Conservation (phyloP, 345 rosid species). For the Eutrema japonicum region DNA sequence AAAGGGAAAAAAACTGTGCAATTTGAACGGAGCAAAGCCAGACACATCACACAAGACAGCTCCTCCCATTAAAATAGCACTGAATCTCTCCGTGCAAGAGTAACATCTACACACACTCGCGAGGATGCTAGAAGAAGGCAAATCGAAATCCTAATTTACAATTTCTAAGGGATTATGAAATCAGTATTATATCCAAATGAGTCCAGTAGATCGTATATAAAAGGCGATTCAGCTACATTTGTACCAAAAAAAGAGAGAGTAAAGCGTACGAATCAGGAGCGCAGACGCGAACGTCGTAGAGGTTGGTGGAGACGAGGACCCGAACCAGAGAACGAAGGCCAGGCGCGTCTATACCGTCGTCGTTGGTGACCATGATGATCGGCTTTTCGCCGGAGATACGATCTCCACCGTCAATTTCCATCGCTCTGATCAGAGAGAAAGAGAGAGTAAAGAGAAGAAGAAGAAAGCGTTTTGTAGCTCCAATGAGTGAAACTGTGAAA, state of each 20-base stretch:
- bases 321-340: constrained; percentile 72
- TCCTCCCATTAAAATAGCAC: neutral
- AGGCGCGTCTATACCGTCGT: constrained; percentile 94
- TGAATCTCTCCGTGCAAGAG: neutral
- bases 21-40: constrained; percentile 1
- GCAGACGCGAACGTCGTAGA: constrained; percentile 72
- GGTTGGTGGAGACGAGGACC: constrained; percentile 68
- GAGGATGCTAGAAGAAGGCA: neutral
- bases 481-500: neutral
- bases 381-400: constrained; percentile 43
- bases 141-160: neutral
- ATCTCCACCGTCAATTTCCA: constrained; percentile 39
- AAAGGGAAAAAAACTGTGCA: neutral
- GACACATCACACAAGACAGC: constrained; percentile 17
- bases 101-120: too few relatives aligned
- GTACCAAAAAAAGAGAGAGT: neutral
- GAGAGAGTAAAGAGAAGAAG: neutral
- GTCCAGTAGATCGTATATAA: neutral
- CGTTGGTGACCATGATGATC: constrained; percentile 78
- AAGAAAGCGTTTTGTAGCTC: neutral
- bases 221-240: constrained; percentile 14
- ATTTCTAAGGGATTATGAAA: neutral
- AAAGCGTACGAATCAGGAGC: constrained; percentile 84
- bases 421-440: constrained; percentile 21
- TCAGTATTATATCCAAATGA: neutral